phyloP scores from a whole-genome alignment of 2,329 filamentous ascomycete genomes.

The Grosmannia huntii region DNA sequence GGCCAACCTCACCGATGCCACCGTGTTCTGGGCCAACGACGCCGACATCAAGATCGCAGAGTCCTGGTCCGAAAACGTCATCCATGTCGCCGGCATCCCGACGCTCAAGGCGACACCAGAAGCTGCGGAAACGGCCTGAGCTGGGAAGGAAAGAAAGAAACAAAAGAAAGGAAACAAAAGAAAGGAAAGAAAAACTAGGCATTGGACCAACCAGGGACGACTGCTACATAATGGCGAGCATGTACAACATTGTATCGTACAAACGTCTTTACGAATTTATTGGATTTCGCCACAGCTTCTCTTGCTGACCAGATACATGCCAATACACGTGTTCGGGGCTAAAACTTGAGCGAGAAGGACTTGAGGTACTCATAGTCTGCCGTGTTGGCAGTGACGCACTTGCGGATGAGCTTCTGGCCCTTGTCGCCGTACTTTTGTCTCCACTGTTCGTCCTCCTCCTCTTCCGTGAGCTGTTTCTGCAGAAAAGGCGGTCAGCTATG shows the following conservation, averaged over 20 bases:
- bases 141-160: not conserved
- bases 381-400: constrained; percentile 59
- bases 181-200: not conserved
- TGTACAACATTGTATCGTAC: constrained; percentile 1
- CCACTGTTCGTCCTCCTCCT: constrained; percentile 61
- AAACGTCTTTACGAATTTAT: not conserved
- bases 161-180: not conserved
- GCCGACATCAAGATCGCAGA: constrained; percentile 33
- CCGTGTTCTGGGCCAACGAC: constrained; percentile 38
- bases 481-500: not conserved
- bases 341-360: constrained; percentile 57
- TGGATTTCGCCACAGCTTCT: not conserved
- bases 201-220: not conserved
- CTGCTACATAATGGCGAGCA: not conserved
- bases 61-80: constrained; percentile 39
- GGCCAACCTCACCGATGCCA: constrained; percentile 19
- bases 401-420: constrained; percentile 54
- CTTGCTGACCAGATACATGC: not conserved
- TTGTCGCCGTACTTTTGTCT: constrained; percentile 59
- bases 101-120: constrained; percentile 3
- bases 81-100: constrained; percentile 30
- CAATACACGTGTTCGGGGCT: constrained; percentile 4
- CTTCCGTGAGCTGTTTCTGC: constrained; percentile 50
- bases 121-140: not conserved
- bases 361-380: constrained; percentile 72